phyloP scores from a whole-genome alignment of 2,329 filamentous ascomycete genomes.

The Plenodomus lindquistii region DNA sequence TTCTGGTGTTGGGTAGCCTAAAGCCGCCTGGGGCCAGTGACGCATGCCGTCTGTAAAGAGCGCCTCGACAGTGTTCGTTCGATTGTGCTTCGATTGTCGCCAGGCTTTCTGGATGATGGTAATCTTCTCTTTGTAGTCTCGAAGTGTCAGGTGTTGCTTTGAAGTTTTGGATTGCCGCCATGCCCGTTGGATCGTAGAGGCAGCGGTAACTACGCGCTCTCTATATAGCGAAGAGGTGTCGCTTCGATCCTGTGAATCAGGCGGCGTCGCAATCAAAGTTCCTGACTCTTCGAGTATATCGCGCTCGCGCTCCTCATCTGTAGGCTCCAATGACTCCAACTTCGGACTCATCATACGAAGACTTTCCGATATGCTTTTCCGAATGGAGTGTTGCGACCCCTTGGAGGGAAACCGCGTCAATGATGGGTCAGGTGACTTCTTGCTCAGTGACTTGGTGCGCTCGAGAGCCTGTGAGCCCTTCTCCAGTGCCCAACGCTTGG shows the following conservation, averaged over 20 bases:
- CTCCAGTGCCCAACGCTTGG: slow-evolving; percentile 42
- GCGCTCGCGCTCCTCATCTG: slow-evolving; percentile 33
- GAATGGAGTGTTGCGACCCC: slow-evolving; percentile 38
- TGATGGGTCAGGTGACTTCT: slow-evolving; percentile 31
- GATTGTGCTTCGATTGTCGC: slow-evolving; percentile 39
- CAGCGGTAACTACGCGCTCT: slow-evolving; percentile 34
- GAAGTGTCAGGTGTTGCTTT: slow-evolving; percentile 27
- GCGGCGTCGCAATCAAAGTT: slow-evolving; percentile 32
- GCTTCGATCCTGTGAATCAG: slow-evolving; percentile 31
- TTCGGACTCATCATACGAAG: slow-evolving; percentile 34
- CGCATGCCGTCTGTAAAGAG: slow-evolving; percentile 36
- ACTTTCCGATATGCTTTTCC: slow-evolving; percentile 40
- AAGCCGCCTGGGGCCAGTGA: slow-evolving; percentile 40
- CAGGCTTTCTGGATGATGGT: slow-evolving; percentile 44
- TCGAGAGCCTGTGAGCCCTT: slow-evolving; percentile 42
- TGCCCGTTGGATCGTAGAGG: slow-evolving; percentile 41
- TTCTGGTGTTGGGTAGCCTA: slow-evolving; percentile 40
- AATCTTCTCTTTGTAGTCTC: slow-evolving; percentile 46
- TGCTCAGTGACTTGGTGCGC: slow-evolving; percentile 38
- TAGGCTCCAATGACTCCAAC: slow-evolving; percentile 26
- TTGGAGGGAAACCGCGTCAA: slow-evolving; percentile 36
- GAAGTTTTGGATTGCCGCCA: slow-evolving; percentile 32
- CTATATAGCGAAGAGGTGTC: slow-evolving; percentile 28
- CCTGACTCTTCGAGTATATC: slow-evolving; percentile 35
- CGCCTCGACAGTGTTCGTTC: slow-evolving; percentile 34